Conservation (phyloP, 2,329 filamentous ascomycete species). For the Biscogniauxia mediterranea region DNA sequence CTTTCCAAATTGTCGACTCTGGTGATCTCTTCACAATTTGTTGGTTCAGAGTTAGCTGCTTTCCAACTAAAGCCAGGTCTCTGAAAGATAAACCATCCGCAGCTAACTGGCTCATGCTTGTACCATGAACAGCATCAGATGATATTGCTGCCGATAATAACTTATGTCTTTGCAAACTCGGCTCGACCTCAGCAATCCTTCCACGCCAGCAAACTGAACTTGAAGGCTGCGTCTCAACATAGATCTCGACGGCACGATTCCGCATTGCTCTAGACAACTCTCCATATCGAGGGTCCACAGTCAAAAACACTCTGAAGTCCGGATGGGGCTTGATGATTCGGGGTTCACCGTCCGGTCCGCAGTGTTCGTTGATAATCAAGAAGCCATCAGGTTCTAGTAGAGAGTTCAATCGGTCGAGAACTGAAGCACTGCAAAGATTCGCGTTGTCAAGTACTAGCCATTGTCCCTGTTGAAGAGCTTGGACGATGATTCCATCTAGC, state of each 20-base stretch:
- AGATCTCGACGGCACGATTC: slow-evolving; percentile 90
- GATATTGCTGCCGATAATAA: slow-evolving; percentile 34
- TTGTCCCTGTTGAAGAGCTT: slow-evolving; percentile 78
- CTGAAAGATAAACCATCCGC: slow-evolving; percentile 48
- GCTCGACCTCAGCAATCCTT: slow-evolving; percentile 48
- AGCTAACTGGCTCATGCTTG: slow-evolving; percentile 34
- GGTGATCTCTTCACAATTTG: neutral
- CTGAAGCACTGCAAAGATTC: slow-evolving; percentile 92
- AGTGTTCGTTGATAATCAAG: slow-evolving; percentile 91
- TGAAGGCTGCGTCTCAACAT: slow-evolving; percentile 54
- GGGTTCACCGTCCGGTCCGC: slow-evolving; percentile 75
- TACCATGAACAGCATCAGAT: slow-evolving; percentile 26
- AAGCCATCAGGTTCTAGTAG: slow-evolving; percentile 86
- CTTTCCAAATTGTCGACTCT: neutral
- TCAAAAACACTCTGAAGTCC: slow-evolving; percentile 89
- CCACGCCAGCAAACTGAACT: slow-evolving; percentile 33
- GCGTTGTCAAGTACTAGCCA: slow-evolving; percentile 98
- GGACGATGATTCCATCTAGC: slow-evolving; percentile 89
- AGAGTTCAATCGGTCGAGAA: slow-evolving; percentile 91
- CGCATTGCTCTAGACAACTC: slow-evolving; percentile 96
- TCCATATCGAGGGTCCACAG: slow-evolving; percentile 86
- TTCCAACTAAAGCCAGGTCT: slow-evolving; percentile 42
- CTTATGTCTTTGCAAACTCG: slow-evolving; percentile 47
- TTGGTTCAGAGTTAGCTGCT: slow-evolving; percentile 21
- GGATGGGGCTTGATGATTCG: slow-evolving; percentile 78